A percentile compares a stretch with the other conserved stretches of the same genome.
Evolutionary conservation across 75 land plant species (phyloP).

Genomic region (Larix kaempferi): DNA sequence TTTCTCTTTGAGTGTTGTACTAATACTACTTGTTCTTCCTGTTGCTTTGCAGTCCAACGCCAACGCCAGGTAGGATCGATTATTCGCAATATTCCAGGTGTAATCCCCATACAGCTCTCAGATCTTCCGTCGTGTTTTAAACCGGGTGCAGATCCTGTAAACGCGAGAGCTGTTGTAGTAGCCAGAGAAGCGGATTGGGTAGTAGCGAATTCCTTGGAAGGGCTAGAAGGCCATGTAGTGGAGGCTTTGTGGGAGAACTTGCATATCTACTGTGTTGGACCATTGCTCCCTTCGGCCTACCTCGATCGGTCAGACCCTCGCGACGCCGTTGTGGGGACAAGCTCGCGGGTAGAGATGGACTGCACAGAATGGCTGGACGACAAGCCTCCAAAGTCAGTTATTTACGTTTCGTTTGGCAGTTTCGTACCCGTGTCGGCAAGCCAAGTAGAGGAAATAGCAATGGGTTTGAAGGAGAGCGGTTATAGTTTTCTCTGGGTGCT

Average conservation of each 20-base stretch:
- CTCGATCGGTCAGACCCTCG: background rate
- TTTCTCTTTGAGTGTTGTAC: background rate
- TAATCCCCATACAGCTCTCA: background rate
- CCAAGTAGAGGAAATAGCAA: background rate
- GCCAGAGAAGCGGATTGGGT: background rate
- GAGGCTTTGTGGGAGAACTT: background rate
- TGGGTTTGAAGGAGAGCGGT: background rate
- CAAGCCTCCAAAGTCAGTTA: background rate
- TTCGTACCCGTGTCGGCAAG: background rate
- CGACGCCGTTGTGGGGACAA: background rate
- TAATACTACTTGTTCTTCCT: background rate
- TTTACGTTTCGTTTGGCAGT: background rate
- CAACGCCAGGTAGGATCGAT: too few species aligned
- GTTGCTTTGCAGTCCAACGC: background rate
- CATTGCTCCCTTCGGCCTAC: background rate
- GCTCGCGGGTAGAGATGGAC: background rate
- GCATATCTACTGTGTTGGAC: background rate
- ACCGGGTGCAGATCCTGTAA: background rate
- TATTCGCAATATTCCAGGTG: background rate
- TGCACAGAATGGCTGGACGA: background rate
- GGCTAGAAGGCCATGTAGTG: background rate
- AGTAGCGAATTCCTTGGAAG: background rate
- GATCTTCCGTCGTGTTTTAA: background rate
- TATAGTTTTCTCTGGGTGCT: constrained; percentile 17
- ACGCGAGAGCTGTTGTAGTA: background rate